Evolutionary conservation across 345 rosid species (phyloP).

Genomic region (Lepidium aucheri): DNA sequence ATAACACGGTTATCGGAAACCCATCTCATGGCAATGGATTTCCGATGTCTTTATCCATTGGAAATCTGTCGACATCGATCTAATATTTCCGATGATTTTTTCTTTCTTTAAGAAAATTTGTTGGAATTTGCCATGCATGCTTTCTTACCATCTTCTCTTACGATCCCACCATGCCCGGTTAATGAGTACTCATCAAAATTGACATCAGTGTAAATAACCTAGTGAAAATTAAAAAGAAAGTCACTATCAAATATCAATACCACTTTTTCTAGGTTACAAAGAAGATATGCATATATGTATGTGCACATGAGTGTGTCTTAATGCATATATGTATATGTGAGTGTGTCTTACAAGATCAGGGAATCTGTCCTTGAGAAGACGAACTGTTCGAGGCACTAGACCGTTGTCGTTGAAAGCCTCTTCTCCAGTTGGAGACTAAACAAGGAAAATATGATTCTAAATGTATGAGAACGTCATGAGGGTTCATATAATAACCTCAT

Average conservation of each 20-base stretch:
- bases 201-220: conserved; percentile 91
- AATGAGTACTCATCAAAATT: conserved; percentile 87
- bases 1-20: too few relatives aligned
- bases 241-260: neutral
- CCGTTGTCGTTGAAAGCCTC: conserved; percentile 89
- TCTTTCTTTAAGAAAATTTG: too few relatives aligned
- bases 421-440: conserved; percentile 70
- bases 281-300: neutral
- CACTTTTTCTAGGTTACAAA: neutral
- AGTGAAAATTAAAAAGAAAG: conserved; percentile 1
- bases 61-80: too few relatives aligned
- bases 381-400: conserved; percentile 66
- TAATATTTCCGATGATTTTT: too few relatives aligned
- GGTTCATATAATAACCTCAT: neutral
- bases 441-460: neutral
- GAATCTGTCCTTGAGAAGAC: conserved; percentile 65
- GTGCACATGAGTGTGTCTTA: neutral
- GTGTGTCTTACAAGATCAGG: conserved; percentile 73
- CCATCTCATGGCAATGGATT: too few relatives aligned
- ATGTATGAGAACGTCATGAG: neutral
- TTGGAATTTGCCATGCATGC: too few relatives aligned
- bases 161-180: conserved; percentile 91
- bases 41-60: too few relatives aligned
- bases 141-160: conserved; percentile 68
- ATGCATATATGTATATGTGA: neutral